Base-by-base conservation (phyloP, 2,329 filamentous ascomycete species). In the Emmonsiellopsis sp. region DNA sequence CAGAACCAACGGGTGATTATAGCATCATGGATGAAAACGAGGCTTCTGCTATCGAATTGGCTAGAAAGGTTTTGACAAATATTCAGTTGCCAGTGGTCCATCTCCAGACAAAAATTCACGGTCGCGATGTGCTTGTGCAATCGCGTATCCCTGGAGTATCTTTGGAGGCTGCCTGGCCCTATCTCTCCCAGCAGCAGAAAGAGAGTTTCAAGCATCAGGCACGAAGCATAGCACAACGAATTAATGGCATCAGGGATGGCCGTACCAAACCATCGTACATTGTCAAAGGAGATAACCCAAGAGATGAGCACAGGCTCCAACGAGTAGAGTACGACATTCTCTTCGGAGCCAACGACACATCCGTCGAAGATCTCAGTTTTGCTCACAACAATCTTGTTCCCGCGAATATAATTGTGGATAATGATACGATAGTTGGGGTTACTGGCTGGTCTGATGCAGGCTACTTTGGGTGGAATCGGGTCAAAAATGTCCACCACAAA, bases 101-200 rank as follows among this genome's bases (percentile, higher is more conserved):
- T 49, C 71, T 70, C n/a, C 50, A 62, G 51, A 66, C 68, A 11
- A 66, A 60, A 34, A 60, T 73, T 44, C 64, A 68, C 31, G 68
- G 63, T 42, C 70, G 65, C 50, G 71, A 72, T 54, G 62, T 71
- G 42, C 67, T 69, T 6, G 63, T 71, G 42, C 69, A 71, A 57
- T 69, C 68, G 11, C 62, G 70, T 43, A 67, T 72, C 21, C 67
- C 69, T 3, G 70, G 70, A 4, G 66, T 71, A 47, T 66, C 69
- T 11, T 58, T 72, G 65, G 66, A 66, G 60, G 51, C 43, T 43
- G 56, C 51, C 4, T 58, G 56, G 58, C 51, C 54, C 21, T 66
- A 70, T 51, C 63, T 73, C 21, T 63, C 60, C 17, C n/a, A 53
- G 7, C 59, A 63, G 14, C 64, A 72, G 54, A 66, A 69, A 27